These are phyloP conservation scores for Dactylonectria estremocensis DNA, from an alignment of 2,329 filamentous ascomycete species.

Conservation along the genomic window DNA sequence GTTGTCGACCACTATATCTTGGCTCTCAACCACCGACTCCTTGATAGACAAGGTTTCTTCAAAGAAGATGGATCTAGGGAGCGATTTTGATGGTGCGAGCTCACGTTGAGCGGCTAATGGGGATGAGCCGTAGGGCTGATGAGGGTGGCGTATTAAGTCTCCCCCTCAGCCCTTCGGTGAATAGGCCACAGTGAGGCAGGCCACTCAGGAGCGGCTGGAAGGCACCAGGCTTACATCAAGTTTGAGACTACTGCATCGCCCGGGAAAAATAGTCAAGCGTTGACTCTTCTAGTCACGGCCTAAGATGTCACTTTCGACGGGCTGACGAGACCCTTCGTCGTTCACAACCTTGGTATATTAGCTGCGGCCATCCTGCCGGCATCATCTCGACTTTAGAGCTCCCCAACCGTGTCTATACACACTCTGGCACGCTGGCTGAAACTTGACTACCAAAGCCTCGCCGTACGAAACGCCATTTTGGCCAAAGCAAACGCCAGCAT, in stretches of 20 bases:
- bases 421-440: no score
- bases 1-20: background rate
- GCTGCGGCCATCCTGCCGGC: background rate
- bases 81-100: background rate
- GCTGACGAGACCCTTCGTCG: background rate
- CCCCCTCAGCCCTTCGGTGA: background rate
- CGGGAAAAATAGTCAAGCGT: background rate
- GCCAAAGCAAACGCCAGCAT: background rate
- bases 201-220: background rate
- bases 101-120: background rate
- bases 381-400: background rate
- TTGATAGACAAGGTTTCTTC: no score
- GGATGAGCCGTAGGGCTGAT: slow-evolving; percentile 1
- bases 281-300: background rate
- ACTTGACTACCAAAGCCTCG: background rate
- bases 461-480: background rate
- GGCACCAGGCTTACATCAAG: background rate
- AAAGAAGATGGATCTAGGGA: background rate
- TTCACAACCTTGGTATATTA: background rate
- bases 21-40: background rate
- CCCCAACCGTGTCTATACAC: no score
- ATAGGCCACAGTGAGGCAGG: background rate
- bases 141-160: background rate
- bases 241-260: background rate
- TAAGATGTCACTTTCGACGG: background rate